phyloP scores from a whole-genome alignment of 1,284 basidiomycete species.

The Thelephora terrestris region DNA sequence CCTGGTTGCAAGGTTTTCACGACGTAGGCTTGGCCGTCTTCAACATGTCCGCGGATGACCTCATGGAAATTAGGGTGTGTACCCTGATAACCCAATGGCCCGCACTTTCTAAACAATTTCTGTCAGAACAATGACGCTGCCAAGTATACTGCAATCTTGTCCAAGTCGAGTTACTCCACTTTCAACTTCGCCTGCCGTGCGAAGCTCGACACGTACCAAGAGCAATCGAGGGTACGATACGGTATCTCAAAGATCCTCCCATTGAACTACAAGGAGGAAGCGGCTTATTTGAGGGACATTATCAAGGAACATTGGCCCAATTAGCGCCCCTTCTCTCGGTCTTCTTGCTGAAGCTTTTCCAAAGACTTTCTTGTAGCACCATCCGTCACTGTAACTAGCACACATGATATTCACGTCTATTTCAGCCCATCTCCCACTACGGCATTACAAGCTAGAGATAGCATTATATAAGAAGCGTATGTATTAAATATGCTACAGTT shows the following conservation, averaged over 20 bases:
- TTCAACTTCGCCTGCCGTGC: slow-evolving; percentile 86
- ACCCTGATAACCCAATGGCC: neutral
- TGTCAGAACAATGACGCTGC: slow-evolving; percentile 55
- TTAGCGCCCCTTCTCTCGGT: slow-evolving; percentile 6
- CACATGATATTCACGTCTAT: no score
- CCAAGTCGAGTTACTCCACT: slow-evolving; percentile 56
- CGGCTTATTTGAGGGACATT: slow-evolving; percentile 46
- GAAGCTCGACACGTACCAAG: slow-evolving; percentile 81
- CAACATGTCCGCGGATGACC: slow-evolving; percentile 73
- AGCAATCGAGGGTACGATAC: slow-evolving; percentile 72
- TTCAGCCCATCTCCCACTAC: no score
- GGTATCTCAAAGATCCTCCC: slow-evolving; percentile 59
- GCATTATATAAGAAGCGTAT: no score
- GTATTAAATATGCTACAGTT: no score
- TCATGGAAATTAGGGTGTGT: slow-evolving; percentile 62
- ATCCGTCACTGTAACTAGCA: no score
- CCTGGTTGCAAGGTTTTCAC: slow-evolving; percentile 96
- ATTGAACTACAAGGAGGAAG: slow-evolving; percentile 71
- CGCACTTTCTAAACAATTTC: slow-evolving; percentile 2
- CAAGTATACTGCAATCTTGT: slow-evolving; percentile 53
- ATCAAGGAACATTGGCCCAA: slow-evolving; percentile 31
- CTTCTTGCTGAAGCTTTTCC: no score
- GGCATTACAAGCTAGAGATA: no score
- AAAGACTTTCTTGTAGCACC: no score
- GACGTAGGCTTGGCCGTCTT: slow-evolving; percentile 79